Evolutionary conservation across 2,329 filamentous ascomycete genomes (phyloP), one percentile per base, ranked within the genome.

Genomic region (Neodidymelliopsis sp.): DNA sequence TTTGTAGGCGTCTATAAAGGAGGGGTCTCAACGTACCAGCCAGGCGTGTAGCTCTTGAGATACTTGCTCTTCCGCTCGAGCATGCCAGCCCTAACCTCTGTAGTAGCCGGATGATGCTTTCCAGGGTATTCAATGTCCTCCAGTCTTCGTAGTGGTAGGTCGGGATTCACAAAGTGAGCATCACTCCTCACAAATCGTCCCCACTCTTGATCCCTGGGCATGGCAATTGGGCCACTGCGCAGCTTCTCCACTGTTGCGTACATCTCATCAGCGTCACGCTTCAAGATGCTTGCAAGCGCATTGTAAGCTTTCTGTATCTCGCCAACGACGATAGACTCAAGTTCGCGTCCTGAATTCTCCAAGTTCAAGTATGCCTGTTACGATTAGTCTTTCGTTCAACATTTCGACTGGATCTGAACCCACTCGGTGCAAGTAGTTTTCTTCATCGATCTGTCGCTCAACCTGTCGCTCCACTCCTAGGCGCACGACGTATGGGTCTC

Each of bases 251-350:
- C 83, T 2, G 90, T 82, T 45, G 83, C 82, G 66, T 91, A 90
- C 24, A 88, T 85, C 44, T 90, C 86, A 58, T 96, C 91, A 8
- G 91, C 89, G 69, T 97, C 93, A 35, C 91, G 87, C 77, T 93
- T 96, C 53, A 97, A 78, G 56, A 97, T 96, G 42, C 88, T 89
- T 18, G 92, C 90, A 62, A 96, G 91, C 2, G 92, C 91, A 65
- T 94, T 96, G 77, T 97, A 97, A 0, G 94, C 91, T 73, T 97
- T 97, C 69, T 99, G 94, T 30, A 99, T 95, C 74, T 99, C 94
- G 59, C 92, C 91, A 11, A 99, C 91, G 1, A 99, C 91, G 57
- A 99, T 97, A 0, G 91, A 89, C 74, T 99, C 94, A 2, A 99
- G 84, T 74, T 99, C 94, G 53, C 92, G 88, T 2, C 94, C 94